Base-by-base conservation (phyloP, 2,329 filamentous ascomycete species). In the Aspergillus caelatus region DNA sequence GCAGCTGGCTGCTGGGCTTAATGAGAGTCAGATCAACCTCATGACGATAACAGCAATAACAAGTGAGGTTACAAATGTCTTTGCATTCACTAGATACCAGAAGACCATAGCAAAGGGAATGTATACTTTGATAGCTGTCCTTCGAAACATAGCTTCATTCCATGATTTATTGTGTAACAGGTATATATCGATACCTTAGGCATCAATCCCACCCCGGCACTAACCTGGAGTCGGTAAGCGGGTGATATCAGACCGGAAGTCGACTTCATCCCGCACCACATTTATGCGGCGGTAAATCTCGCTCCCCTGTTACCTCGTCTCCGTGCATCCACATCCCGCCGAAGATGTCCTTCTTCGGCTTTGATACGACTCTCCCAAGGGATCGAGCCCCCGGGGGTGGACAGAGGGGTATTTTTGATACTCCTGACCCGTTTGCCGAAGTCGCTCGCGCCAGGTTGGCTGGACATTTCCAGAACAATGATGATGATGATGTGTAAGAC, bases 281-380 rank as follows among this genome's bases (percentile, higher is more conserved):
- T 66, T 68, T 66, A 67, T 66, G 62, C 65, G 36, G 64, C 64
- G 67, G 54, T 68, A 67, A 67, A 65, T 67, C 65, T 63, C 57
- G 58, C 57, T 58, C 61, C 32, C 30, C 39, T 41, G 32, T 12
- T 46, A 32, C n/a, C 57, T 28, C 46, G 16, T 30, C 32, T 50
- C 19, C 55, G 58, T 60, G 50, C 57, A 62, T 62, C 61, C 63
- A 53, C 61, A 66, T 62, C 66, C 59, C 50, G 67, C 68, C 70
- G 72, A 72, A 70, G 70, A 95, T 97, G 94, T 94, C 93, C 39
- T 97, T 97, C 84, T 97, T 97, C 80, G 92, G 92, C 70, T 94
- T 96, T 79, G 90, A 96, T 76, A 84, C 90, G 62, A 85, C 84
- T 67, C 86, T 89, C 34, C 88, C 88, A 57, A 81, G 84, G 75